Conservation (phyloP, 2,329 filamentous ascomycete genomes). For the Phoma sp. region DNA sequence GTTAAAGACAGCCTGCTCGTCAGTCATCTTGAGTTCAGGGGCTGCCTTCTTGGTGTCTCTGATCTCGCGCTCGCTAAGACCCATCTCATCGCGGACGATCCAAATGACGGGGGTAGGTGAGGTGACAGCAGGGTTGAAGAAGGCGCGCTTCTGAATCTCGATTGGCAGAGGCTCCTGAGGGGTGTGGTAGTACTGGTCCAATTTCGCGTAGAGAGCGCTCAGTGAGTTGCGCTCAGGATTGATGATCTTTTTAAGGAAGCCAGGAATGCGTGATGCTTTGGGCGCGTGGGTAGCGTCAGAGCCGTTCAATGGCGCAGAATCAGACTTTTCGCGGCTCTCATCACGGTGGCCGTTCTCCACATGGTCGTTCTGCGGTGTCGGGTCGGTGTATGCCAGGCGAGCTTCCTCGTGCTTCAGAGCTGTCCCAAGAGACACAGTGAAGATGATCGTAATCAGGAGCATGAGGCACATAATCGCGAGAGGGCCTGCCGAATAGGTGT, state of each 20-base stretch:
- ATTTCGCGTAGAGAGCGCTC: conserved; percentile 33
- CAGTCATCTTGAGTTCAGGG: conserved; percentile 49
- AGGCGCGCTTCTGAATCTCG: conserved; percentile 50
- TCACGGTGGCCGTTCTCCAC: conserved; percentile 31
- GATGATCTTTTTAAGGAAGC: conserved; percentile 40
- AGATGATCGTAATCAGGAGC: conserved; percentile 49
- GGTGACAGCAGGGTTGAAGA: conserved; percentile 52
- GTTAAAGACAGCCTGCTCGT: conserved; percentile 53
- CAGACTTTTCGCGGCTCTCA: conserved; percentile 27
- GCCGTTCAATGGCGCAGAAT: conserved; percentile 14
- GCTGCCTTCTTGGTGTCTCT: conserved; percentile 48
- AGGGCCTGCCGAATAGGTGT: conserved; percentile 47
- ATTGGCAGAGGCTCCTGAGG: conserved; percentile 40
- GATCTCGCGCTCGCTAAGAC: conserved; percentile 52
- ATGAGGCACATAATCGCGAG: conserved; percentile 52
- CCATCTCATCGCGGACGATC: conserved; percentile 54
- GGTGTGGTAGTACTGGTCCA: conserved; percentile 43
- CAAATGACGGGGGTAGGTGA: conserved; percentile 53
- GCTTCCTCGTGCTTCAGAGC: conserved; percentile 41
- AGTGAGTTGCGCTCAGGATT: conserved; percentile 44
- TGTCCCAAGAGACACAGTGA: conserved; percentile 46
- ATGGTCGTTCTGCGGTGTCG: conserved; percentile 23
- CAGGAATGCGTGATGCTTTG: conserved; percentile 37
- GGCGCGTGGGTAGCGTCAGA: conserved; percentile 20
- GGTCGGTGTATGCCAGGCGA: conserved; percentile 38